Percentiles rank a stretch among this genome's conserved stretches.
Conservation (phyloP, 176 grass and related monocot species). For the Areca catechu region DNA sequence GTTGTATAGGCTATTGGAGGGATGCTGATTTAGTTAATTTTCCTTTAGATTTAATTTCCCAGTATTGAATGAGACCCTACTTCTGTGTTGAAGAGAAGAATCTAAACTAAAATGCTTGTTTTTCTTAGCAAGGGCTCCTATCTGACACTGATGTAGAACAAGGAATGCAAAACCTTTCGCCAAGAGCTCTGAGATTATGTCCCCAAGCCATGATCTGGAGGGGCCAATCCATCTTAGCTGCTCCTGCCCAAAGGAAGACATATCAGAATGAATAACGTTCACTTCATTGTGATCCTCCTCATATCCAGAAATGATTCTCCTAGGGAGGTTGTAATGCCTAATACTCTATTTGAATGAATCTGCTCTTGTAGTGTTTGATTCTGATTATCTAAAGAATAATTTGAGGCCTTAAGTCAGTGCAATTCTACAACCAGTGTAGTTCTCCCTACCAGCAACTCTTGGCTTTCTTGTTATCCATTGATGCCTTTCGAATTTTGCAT, state of each 20-base stretch:
- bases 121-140: slow-evolving; percentile 6
- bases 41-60: too few relatives aligned
- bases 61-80: slow-evolving; percentile 9
- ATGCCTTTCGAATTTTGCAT: slow-evolving; percentile 50
- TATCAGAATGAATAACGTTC: slow-evolving; percentile 39
- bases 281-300: slow-evolving; percentile 27
- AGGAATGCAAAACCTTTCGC: slow-evolving; percentile 9
- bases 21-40: too few relatives aligned
- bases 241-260: slow-evolving; percentile 43
- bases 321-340: slow-evolving; percentile 29
- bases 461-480: slow-evolving; percentile 28
- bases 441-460: slow-evolving; percentile 29
- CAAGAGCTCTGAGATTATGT: slow-evolving; percentile 24
- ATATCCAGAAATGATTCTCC: slow-evolving; percentile 50
- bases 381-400: slow-evolving; percentile 30
- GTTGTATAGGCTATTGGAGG: too few relatives aligned
- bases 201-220: slow-evolving; percentile 40
- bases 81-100: slow-evolving; percentile 19
- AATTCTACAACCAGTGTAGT: slow-evolving; percentile 28
- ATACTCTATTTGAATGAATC: slow-evolving; percentile 29
- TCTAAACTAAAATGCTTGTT: slow-evolving; percentile 17
- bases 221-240: slow-evolving; percentile 44
- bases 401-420: slow-evolving; percentile 37
- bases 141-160: neutral
- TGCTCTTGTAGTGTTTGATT: slow-evolving; percentile 29